Percentiles rank a stretch among this genome's conserved stretches.
Conservation (phyloP, 768 basidiomycete genomes). For the Boletus pseudo-olivaceus region DNA sequence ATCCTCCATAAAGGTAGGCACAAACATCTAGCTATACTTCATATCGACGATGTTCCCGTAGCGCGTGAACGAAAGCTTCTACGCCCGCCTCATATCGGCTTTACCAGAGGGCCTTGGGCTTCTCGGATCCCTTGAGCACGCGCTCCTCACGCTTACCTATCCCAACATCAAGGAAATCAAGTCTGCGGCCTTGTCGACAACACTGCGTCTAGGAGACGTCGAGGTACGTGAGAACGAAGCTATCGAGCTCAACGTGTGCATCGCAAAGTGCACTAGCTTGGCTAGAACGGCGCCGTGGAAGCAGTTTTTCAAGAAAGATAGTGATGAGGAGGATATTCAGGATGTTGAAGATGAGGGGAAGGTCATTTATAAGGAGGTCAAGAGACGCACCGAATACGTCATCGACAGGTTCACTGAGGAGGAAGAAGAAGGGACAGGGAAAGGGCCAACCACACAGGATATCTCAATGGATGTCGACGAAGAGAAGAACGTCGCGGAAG, state of each 20-base stretch:
- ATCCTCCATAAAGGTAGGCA: conserved; percentile 64
- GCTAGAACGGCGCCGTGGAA: conserved; percentile 75
- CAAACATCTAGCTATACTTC: not conserved
- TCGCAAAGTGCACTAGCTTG: conserved; percentile 75
- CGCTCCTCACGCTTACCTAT: conserved; percentile 25
- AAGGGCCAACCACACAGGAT: conserved; percentile 19
- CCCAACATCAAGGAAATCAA: conserved; percentile 69
- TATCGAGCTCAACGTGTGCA: conserved; percentile 68
- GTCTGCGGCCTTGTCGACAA: conserved; percentile 60
- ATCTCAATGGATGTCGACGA: conserved; percentile 23
- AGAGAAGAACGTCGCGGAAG: conserved; percentile 33
- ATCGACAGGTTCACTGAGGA: conserved; percentile 45
- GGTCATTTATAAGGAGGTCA: conserved; percentile 38
- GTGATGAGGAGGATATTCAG: conserved; percentile 25
- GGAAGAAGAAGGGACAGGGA: conserved; percentile 21
- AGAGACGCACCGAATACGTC: conserved; percentile 52
- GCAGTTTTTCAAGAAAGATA: conserved; percentile 38
- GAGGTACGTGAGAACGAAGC: conserved; percentile 65
- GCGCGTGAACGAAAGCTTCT: conserved; percentile 77
- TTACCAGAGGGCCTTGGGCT: conserved; percentile 32
- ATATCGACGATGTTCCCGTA: conserved; percentile 26
- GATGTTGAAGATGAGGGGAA: conserved; percentile 30
- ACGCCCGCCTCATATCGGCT: conserved; percentile 39
- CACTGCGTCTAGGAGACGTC: conserved; percentile 76
- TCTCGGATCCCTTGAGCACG: conserved; percentile 29